Base-by-base conservation (phyloP, 2,329 filamentous ascomycete species). In the Aureobasidium sp. region DNA sequence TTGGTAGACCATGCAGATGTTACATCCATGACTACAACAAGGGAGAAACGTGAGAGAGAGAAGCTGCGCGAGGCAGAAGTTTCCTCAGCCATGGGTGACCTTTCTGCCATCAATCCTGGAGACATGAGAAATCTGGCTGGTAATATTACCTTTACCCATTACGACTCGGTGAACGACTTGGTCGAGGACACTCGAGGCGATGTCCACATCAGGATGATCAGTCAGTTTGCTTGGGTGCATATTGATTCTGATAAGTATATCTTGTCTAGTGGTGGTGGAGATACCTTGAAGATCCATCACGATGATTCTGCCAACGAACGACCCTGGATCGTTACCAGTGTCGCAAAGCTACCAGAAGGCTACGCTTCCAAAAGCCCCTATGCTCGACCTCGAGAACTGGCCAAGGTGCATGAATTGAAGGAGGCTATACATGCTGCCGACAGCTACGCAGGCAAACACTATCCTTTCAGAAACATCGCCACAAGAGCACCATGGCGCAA, bases 91-190 rank as follows among this genome's bases (percentile, higher is more conserved):
- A 34, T 34, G 47, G 32, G n/a, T 50, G 16, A 32, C 0, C 9
- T 25, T 13, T 48, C 45, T 48, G 45, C 58, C n/a, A 41, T 62
- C 5, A 16, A 11, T 50, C 10, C 55, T 16, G 27, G 47, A 39
- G 39, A 30, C 29, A 57, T 37, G 21, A 21, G 21, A 41, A 44
- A 37, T 25, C 10, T 70, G 55, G 65, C 75, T 13, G 73, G 80
- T 10, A 81, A 79, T 25, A 77, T 97, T 34, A 88, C 84, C 0
- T 96, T 97, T 69, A 93, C 90, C 9, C 90, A 96, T 67, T 99
- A 97, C 72, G 88, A 89, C 62, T 93, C 88, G 2, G 86, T 99
- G n/a, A 87, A 91, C 66, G 94, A 97, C 69, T 82, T 99, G 15
- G 87, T 99, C 39, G 82, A 87, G 48, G 93, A 97, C 71, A 87